These are phyloP conservation scores for Xylaria digitata DNA, from an alignment of 2,329 filamentous ascomycete species.

Conservation along the genomic window DNA sequence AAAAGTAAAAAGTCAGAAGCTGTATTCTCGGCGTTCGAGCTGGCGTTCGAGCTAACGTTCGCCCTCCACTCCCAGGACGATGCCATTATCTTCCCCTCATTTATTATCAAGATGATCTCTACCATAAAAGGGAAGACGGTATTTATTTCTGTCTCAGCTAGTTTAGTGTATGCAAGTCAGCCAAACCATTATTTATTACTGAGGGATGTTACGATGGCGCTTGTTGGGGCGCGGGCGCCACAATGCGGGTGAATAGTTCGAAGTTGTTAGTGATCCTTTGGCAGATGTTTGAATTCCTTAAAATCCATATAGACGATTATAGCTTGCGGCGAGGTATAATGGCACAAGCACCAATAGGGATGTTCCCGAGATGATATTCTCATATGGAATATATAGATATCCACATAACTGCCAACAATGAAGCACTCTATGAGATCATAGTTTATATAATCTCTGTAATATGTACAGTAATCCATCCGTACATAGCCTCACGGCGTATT, in stretches of 20 bases:
- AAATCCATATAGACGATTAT: too few species aligned
- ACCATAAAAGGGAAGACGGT: constrained; percentile 19
- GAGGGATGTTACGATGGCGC: constrained; percentile 8
- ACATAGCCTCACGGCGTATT: neutral
- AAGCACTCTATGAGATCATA: neutral
- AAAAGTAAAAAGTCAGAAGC: neutral
- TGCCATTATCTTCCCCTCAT: neutral
- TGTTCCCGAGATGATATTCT: too few species aligned
- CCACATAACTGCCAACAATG: neutral
- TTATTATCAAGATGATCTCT: constrained; percentile 16
- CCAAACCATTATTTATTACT: constrained; percentile 3
- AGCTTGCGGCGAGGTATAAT: too few species aligned
- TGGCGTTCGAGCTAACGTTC: neutral
- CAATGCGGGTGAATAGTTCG: constrained; percentile 29
- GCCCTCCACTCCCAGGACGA: neutral
- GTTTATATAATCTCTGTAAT: neutral
- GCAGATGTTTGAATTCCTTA: neutral
- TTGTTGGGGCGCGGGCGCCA: constrained; percentile 25
- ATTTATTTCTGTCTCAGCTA: constrained; percentile 23
- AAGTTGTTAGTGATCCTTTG: neutral
- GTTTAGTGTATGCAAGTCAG: constrained; percentile 28
- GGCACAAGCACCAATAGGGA: too few species aligned
- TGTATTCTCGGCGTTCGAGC: neutral
- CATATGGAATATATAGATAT: neutral
- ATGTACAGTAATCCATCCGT: neutral